phyloP scores from a whole-genome alignment of 2,329 filamentous ascomycete genomes.

The Shiraia sp. region DNA sequence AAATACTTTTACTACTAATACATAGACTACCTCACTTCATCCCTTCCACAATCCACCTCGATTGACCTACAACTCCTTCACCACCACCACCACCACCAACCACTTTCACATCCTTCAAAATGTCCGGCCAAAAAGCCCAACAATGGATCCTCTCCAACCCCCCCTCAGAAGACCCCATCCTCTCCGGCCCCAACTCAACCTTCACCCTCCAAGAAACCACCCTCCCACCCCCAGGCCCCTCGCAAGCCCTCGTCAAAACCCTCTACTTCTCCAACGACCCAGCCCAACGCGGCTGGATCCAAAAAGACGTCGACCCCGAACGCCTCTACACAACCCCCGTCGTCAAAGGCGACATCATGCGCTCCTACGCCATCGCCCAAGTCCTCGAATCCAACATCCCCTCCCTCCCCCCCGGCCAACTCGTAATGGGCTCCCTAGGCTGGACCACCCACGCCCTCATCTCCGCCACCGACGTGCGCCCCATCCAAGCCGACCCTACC shows the following conservation, averaged over 20 bases:
- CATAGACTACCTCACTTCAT: background rate
- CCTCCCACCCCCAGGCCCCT: conserved; percentile 41
- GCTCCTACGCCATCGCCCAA: conserved; percentile 62
- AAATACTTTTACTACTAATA: no score
- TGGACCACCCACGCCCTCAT: conserved; percentile 70
- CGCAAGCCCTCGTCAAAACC: conserved; percentile 53
- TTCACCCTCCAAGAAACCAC: conserved; percentile 45
- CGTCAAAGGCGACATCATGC: conserved; percentile 60
- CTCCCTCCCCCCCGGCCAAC: conserved; percentile 59
- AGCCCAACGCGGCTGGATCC: conserved; percentile 57
- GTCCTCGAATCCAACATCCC: conserved; percentile 62
- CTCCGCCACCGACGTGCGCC: conserved; percentile 36
- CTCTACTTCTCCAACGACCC: conserved; percentile 58
- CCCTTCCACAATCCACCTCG: no score
- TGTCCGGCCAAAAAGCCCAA: conserved; percentile 40
- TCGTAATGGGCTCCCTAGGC: conserved; percentile 58
- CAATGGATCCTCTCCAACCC: conserved; percentile 52
- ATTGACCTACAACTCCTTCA: background rate
- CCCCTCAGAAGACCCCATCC: conserved; percentile 40
- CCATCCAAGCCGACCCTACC: conserved; percentile 34
- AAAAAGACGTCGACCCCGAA: conserved; percentile 43
- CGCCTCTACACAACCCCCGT: conserved; percentile 55
- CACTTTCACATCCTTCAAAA: conserved; percentile 11
- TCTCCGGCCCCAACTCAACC: conserved; percentile 44
- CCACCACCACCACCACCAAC: conserved; percentile 1